Evolutionary conservation across 2,329 filamentous ascomycete species (phyloP), one percentile per base, ranked within the genome.

Genomic region (Xylariaceae sp.): DNA sequence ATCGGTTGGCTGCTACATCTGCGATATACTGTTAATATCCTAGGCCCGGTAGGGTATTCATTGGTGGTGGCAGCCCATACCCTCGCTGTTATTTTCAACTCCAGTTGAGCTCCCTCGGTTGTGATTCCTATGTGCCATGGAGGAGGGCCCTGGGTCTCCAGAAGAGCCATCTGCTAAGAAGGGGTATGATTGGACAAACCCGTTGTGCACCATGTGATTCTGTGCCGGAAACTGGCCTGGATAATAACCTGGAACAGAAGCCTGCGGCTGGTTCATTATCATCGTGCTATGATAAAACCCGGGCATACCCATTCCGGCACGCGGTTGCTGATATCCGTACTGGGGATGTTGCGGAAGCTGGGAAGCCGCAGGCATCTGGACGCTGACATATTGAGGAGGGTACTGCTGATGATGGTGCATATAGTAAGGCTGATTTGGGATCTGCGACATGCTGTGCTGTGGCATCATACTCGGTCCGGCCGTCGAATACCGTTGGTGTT

Each of bases 391-490:
- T 10, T 73, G 76, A n/a, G 72, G 67, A 62, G 78, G 23, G 23
- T 30, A 73, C 37, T 76, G 76, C 42, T 69, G 66, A 49, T 78
- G 75, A 53, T 78, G 78, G 7, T 76, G 73, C 56, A 78, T 62
- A 61, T 82, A 83, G 63, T 79, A 83, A 23, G 74, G 74, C 52
- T 79, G 78, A 15, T 78, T 71, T 18, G 71, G 61, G 60, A 78
- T 68, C 13, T 72, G 67, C n/a, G 66, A 63, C 65, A 81, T 73
- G 23, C 70, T 62, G 7, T 68, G 65, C 58, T 76, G 76, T n/a
- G 71, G 73, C 57, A 77, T 71, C 66, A 77, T 71, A 9, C 71
- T 68, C n/a, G 74, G 70, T 17, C 76, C 73, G 30, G 66, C 18
- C 37, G 62, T 58, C 13, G 58, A 23, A 39, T 61, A 64, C 52